phyloP scores from a whole-genome alignment of 805 yeast genomes.

The Candida corydali region DNA sequence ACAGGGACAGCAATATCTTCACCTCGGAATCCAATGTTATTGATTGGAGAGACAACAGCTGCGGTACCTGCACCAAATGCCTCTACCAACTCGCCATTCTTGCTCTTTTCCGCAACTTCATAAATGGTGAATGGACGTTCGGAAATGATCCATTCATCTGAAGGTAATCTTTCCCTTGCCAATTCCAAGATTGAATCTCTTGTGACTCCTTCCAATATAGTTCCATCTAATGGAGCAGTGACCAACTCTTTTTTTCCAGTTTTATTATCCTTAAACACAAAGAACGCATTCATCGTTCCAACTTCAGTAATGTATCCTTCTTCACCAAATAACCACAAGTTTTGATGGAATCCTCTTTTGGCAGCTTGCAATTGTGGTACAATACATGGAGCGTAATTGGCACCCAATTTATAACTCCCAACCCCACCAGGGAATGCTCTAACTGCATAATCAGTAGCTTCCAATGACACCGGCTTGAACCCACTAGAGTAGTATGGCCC shows the following conservation, averaged over 20 bases:
- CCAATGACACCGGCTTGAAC: slow-evolving; percentile 89
- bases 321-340: slow-evolving; percentile 93
- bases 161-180: slow-evolving; percentile 71
- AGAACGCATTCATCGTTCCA: slow-evolving; percentile 95
- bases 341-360: slow-evolving; percentile 87
- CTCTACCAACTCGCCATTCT: slow-evolving; percentile 80
- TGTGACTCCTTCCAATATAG: slow-evolving; percentile 94
- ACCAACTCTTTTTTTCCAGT: slow-evolving; percentile 82
- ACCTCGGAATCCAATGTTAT: slow-evolving; percentile 78
- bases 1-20: slow-evolving; percentile 73
- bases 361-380: slow-evolving; percentile 91
- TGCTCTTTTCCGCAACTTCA: slow-evolving; percentile 76
- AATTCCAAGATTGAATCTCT: slow-evolving; percentile 81
- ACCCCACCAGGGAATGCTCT: slow-evolving; percentile 99
- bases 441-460: slow-evolving; percentile 93
- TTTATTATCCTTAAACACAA: slow-evolving; percentile 63
- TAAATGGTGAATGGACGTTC: slow-evolving; percentile 81
- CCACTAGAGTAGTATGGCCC: slow-evolving; percentile 92
- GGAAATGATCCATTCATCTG: slow-evolving; percentile 73
- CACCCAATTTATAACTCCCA: slow-evolving; percentile 95
- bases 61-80: slow-evolving; percentile 99
- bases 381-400: slow-evolving; percentile 95
- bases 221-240: slow-evolving; percentile 96
- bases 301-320: slow-evolving; percentile 88
- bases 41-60: slow-evolving; percentile 92